Conservation (phyloP, 306 rosid genomes). For the Sophora flavescens region DNA sequence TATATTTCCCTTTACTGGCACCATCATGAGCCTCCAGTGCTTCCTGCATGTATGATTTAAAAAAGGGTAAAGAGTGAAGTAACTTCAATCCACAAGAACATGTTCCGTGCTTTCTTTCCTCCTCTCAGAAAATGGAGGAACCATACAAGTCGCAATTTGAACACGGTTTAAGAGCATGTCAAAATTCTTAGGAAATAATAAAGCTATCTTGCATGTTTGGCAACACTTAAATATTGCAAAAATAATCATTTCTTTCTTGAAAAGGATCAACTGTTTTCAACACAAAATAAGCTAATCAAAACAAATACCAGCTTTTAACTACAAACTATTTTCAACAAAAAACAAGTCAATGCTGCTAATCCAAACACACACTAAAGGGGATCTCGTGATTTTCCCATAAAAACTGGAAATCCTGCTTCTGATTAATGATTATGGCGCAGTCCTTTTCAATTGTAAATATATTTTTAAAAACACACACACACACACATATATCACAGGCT, state of each 20-base stretch:
- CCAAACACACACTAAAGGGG: background rate
- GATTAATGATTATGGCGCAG: background rate
- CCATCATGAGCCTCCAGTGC: conserved; percentile 91
- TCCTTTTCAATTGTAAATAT: conserved; percentile 1
- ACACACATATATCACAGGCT: too few relatives aligned
- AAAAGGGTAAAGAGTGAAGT: conserved; percentile 19
- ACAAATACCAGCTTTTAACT: too few relatives aligned
- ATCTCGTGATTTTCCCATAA: conserved; percentile 30
- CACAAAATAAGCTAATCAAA: too few relatives aligned
- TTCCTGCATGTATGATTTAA: conserved; percentile 59
- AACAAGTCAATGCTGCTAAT: background rate
- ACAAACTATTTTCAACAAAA: too few relatives aligned
- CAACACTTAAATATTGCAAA: background rate
- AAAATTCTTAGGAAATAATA: background rate
- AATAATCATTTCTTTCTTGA: too few relatives aligned
- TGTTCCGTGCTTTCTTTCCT: background rate
- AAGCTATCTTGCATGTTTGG: background rate
- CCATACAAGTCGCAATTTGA: conserved; percentile 8
- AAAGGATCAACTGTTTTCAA: background rate
- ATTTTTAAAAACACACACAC: too few relatives aligned
- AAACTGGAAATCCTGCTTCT: conserved; percentile 1
- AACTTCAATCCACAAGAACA: background rate
- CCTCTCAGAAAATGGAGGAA: conserved; percentile 3
- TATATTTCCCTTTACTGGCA: conserved; percentile 88
- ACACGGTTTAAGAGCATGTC: background rate